These are phyloP conservation scores for Pinus albicaulis DNA, from an alignment of 75 land plant genomes.

Conservation along the genomic window DNA sequence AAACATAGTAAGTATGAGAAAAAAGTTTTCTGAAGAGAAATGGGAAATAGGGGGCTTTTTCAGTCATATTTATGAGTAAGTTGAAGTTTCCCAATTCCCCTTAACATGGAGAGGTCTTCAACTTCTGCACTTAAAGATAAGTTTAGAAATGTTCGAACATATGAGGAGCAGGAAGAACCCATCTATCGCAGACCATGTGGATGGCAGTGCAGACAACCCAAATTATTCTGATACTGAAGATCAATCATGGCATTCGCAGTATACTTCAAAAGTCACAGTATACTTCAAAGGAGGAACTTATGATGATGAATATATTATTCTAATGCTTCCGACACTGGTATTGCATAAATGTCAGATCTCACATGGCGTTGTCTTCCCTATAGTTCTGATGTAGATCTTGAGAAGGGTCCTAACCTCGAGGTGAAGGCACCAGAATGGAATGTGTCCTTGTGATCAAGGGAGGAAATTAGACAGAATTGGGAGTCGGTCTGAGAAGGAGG, in stretches of 20 bases:
- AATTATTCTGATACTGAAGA: conserved; percentile 1
- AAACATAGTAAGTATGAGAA: too few species aligned
- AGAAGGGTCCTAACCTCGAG: conserved; percentile 8
- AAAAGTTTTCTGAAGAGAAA: too few species aligned
- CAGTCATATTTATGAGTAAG: background rate
- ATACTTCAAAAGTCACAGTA: background rate
- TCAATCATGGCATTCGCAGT: background rate
- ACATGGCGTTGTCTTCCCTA: too few species aligned
- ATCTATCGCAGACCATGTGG: background rate
- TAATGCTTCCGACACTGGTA: background rate
- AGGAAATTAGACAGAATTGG: conserved; percentile 24
- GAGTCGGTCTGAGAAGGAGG: conserved; percentile 48
- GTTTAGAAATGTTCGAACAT: too few species aligned
- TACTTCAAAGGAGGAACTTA: background rate
- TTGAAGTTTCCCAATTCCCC: background rate
- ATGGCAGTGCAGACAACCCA: background rate
- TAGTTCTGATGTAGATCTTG: background rate
- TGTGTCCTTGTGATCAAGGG: too few species aligned
- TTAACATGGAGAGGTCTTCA: background rate
- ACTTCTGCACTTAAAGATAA: background rate
- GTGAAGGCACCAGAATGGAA: conserved; percentile 4
- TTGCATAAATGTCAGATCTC: too few species aligned
- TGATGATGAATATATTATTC: background rate
- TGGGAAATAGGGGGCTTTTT: background rate
- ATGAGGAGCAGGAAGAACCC: too few species aligned